phyloP scores from a whole-genome alignment of 306 rosid genomes.

The Cajanus cajan region DNA sequence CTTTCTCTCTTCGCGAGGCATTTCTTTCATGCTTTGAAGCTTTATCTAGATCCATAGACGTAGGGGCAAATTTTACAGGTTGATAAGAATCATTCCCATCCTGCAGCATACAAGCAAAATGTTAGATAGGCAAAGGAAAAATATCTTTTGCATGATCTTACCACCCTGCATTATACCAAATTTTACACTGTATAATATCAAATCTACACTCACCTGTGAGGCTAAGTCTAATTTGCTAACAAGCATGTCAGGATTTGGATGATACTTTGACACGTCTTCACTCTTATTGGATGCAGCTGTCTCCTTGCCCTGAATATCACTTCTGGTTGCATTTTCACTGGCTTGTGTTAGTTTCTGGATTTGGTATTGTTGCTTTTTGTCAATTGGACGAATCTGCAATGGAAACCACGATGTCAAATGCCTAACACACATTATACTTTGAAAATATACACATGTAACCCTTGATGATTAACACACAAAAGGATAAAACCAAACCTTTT shows the following conservation, averaged over 20 bases:
- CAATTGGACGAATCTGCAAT: slow-evolving; percentile 79
- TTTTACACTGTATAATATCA: neutral
- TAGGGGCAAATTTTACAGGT: slow-evolving; percentile 68
- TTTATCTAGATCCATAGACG: slow-evolving; percentile 66
- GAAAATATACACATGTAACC: neutral
- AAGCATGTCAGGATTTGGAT: slow-evolving; percentile 86
- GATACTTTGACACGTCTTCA: slow-evolving; percentile 64
- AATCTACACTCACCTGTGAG: slow-evolving; percentile 42
- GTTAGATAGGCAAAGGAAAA: slow-evolving; percentile 12
- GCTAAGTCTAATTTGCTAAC: slow-evolving; percentile 46
- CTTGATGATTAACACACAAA: neutral
- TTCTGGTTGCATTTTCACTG: slow-evolving; percentile 43
- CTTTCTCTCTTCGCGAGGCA: slow-evolving; percentile 66
- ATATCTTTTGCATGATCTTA: neutral
- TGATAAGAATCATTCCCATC: slow-evolving; percentile 51
- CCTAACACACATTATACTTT: neutral
- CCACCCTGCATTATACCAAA: neutral
- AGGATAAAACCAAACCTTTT: slow-evolving; percentile 59
- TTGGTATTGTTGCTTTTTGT: slow-evolving; percentile 87
- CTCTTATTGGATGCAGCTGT: slow-evolving; percentile 36
- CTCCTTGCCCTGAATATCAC: slow-evolving; percentile 43
- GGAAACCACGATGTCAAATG: slow-evolving; percentile 23
- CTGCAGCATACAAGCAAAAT: slow-evolving; percentile 38
- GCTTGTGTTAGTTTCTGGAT: slow-evolving; percentile 73
- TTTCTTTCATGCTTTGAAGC: slow-evolving; percentile 61